Evolutionary conservation across 73 alveolate species (phyloP), one percentile per base, ranked within the genome.

Genomic region (Breviolum minutum): DNA sequence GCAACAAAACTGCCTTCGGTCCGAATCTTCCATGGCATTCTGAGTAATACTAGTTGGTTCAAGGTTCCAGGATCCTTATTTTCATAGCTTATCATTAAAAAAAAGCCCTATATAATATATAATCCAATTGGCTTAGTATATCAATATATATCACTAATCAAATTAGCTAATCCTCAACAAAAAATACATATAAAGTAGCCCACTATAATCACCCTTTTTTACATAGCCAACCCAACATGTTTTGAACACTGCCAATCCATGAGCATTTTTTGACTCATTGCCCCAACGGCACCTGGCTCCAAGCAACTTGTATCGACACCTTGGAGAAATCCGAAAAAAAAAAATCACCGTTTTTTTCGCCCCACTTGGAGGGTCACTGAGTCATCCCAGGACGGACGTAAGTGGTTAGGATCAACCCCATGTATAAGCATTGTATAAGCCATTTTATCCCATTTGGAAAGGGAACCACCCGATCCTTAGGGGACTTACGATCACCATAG

Each of bases 241-340:
- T 66, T 17, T 17, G 24, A 66, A 17, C 11, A 17, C 74, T 66
- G 11, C 17, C 74, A 66, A 11, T 66, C 74, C 74, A 76, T 20
- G 60, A 5, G 7, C 86, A 7, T 27, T 8, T 60, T 40, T 32
- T 29, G 17, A 16, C 69, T 10, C 10, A 29, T 30, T 29, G 29
- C 7, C 29, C 7, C 69, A 6, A 12, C 69, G 64, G 29, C 89
- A 4, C 94, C 94, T 85, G 94, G 61, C 79, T 85, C 94, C 77
- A 85, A 63, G 94, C 76, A 26, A 85, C 27, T 13, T 85, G 94
- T 27, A 85, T 62, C 29, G 94, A 85, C 26, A 85, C 94, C 94
- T 85, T 48, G 27, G 74, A 20, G 11, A 40, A 9, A 76, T 8
- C 12, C 86, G 63, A 60, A 8, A 10, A 10, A 8, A 17, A 11